Base-by-base conservation (phyloP, 108 stramenopile species). In the Stephanodiscus minutulus region DNA sequence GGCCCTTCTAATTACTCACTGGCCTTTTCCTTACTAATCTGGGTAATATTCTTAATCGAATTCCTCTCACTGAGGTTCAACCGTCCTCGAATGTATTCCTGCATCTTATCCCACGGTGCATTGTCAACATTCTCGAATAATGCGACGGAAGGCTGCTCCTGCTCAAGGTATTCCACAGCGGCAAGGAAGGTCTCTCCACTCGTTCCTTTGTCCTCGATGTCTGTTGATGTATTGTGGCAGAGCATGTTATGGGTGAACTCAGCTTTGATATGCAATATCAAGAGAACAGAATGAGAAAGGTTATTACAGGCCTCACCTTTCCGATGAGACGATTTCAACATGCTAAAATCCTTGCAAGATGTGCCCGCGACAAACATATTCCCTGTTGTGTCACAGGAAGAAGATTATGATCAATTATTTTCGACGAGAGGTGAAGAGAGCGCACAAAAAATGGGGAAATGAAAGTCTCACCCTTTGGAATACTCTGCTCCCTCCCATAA, bases 361-460 rank as follows among this genome's bases (percentile, higher is more conserved):
- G 90, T 91, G 2, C 90, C 90, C 9, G 90, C 90, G 24, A 91
- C 86, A 68, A 91, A 91, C 0, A 88, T 57, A 70, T 91, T 85
- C 5, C 49, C 67, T 68, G 44, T 24, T 62, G 43, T 25, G 39
- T 22, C 22, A 43, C 35, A 37, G 15, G 53, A 37, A 43, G 44
- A 37, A 25, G 53, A 31, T 11, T n/a, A 65, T 27, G 10, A 29
- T 46, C 25, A 33, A 22, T 33, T 27, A 11, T 12, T 33, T 9
- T 1, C 36, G n/a, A 36, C 18, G 25, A 18, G n/a, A 11, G 22
- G 47, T 39, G 55, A 53, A 46, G 27, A 10, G 7, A 28, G 17
- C 11, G n/a, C 21, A 24, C 31, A 24, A 46, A 12, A 27, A 29
- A 7, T 15, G 2, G 0, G 43, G 7, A 53, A 24, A n/a, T n/a